Percentiles rank a stretch among this genome's conserved stretches.
Conservation (phyloP, 352 stramenopile species). For the Pythium dissimile region DNA sequence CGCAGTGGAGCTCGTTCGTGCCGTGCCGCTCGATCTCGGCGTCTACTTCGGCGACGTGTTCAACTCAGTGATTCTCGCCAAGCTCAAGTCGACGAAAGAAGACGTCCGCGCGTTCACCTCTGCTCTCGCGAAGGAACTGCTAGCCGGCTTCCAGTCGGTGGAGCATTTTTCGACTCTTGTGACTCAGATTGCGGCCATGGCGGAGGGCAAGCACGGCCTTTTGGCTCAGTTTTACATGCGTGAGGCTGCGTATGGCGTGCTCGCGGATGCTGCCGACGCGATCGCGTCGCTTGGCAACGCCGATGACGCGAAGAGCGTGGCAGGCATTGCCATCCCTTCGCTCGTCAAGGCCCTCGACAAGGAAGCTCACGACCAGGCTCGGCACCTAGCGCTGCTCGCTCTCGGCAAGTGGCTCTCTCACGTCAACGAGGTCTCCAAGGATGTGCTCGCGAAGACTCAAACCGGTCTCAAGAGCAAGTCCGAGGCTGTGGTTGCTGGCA, state of each 20-base stretch:
- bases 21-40: slow-evolving; percentile 61
- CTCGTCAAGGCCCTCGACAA: slow-evolving; percentile 76
- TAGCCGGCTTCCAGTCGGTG: slow-evolving; percentile 44
- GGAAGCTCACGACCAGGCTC: slow-evolving; percentile 81
- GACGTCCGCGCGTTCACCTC: slow-evolving; percentile 61
- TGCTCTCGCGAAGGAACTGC: slow-evolving; percentile 42
- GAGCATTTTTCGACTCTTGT: slow-evolving; percentile 58
- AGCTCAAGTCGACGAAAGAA: slow-evolving; percentile 81
- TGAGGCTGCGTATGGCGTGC: slow-evolving; percentile 62
- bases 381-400: slow-evolving; percentile 61
- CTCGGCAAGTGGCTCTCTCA: slow-evolving; percentile 75
- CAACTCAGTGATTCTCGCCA: slow-evolving; percentile 55
- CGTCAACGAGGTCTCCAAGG: slow-evolving; percentile 42
- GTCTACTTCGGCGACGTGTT: slow-evolving; percentile 65
- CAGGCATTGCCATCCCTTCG: slow-evolving; percentile 36
- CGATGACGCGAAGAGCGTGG: slow-evolving; percentile 44
- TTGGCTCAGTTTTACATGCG: slow-evolving; percentile 88
- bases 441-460: slow-evolving; percentile 41
- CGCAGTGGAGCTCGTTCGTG: slow-evolving; percentile 42
- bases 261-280: slow-evolving; percentile 54
- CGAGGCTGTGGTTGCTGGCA: slow-evolving; percentile 61
- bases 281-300: slow-evolving; percentile 14
- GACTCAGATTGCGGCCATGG: slow-evolving; percentile 43
- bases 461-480: slow-evolving; percentile 69
- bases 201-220: slow-evolving; percentile 81